Evolutionary conservation across 2,329 filamentous ascomycete genomes (phyloP), one percentile per base, ranked within the genome.

Genomic region (Epichloe aotearoae): DNA sequence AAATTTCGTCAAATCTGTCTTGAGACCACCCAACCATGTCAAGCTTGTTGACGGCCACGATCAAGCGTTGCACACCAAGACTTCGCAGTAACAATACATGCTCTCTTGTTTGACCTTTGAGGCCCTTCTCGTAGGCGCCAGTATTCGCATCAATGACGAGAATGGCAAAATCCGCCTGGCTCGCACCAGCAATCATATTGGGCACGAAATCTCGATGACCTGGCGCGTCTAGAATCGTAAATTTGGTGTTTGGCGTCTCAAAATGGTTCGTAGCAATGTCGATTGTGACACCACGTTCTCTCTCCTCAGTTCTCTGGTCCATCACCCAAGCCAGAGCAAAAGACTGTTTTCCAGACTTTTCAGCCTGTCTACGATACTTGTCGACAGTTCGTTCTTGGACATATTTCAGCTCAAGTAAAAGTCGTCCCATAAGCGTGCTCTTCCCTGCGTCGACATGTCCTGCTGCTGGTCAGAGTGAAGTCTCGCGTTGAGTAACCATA

Each of bases 361-460:
- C 85, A 1, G 93, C 91, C 68, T 96, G 90, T 64, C 85, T 86
- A 19, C 83, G 80, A 59, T 94, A 90, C 64, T 86, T 91, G 51
- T 95, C 88, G 53, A 98, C 77, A 0, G 90, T 91, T 53, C 90
- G 77, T 62, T 95, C 82, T 57, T 95, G 87, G 6, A 98, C 82
- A 26, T 90, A 86, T 53, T 90, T 86, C 40, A 95, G 77, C 59
- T 98, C 93, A 41, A 91, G 82, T 5, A 98, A 72, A 30, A 98
- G 68, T n/a, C 93, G 82, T 0, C 91, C 93, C 91, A 98, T 97
- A 38, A 98, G 76, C 5, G 93, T 98, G 64, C 89, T 96, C 68
- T 98, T 98, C 49, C 93, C 93, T 49, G 94, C 91, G 66, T 98
- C 93, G 50, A 98, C 93, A 64, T 98, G 93, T 14, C 93, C 89